phyloP scores from a whole-genome alignment of 2,329 filamentous ascomycete species.

The Colletotrichum sp. region DNA sequence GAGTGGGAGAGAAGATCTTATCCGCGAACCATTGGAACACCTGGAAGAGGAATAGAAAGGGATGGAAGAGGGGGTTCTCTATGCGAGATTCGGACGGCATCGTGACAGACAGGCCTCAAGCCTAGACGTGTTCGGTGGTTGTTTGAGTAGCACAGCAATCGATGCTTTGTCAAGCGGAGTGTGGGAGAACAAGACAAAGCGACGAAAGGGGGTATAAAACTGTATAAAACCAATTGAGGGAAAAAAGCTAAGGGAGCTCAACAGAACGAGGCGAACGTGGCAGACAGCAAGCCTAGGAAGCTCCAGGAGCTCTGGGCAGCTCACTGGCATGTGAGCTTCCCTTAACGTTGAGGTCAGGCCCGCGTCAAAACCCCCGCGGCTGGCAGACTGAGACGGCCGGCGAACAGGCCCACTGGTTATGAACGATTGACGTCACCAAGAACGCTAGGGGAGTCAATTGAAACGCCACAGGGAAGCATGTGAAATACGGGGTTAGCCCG shows the following conservation, averaged over 20 bases:
- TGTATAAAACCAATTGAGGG: not conserved
- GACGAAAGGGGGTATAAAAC: not conserved
- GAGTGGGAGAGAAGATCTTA: slow-evolving; percentile 70
- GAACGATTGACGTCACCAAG: slow-evolving; percentile 10
- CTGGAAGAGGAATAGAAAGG: slow-evolving; percentile 66
- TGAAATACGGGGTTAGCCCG: slow-evolving; percentile 6
- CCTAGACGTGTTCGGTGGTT: not conserved
- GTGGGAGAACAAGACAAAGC: not conserved
- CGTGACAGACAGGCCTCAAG: not conserved
- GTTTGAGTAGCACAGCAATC: not conserved
- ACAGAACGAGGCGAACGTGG: not conserved
- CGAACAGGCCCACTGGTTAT: slow-evolving; percentile 10
- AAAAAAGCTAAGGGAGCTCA: not conserved
- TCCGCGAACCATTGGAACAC: slow-evolving; percentile 68
- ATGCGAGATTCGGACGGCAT: slow-evolving; percentile 37
- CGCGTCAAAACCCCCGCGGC: not conserved
- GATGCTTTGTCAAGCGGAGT: not conserved
- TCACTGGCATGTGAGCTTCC: slow-evolving; percentile 7
- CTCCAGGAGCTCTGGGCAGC: slow-evolving; percentile 12
- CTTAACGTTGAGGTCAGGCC: not conserved
- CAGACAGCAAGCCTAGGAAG: slow-evolving; percentile 3
- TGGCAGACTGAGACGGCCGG: not conserved
- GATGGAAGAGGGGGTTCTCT: slow-evolving; percentile 50
- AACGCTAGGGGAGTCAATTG: slow-evolving; percentile 11
- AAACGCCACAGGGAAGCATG: slow-evolving; percentile 15